Evolutionary conservation across 306 rosid genomes (phyloP), one percentile per base, ranked within the genome.

Genomic region (Parietaria judaica): DNA sequence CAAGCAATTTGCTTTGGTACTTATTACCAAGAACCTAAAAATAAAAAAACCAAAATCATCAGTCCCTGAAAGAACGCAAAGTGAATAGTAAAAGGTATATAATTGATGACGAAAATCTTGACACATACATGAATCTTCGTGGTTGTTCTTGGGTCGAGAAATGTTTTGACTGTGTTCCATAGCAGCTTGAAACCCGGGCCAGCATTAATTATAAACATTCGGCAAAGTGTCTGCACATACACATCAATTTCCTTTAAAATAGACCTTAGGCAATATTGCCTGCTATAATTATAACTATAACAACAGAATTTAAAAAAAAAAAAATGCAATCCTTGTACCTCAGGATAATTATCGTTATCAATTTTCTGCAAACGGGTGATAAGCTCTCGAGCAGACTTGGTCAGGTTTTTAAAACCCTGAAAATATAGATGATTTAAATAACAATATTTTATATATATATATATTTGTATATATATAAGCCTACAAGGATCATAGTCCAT

Each of bases 291-390:
- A 41, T 5, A 41, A 41, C 45, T 41, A 8, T 41, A 41, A 41
- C 45, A 41, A 23, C 34, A 3, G 14, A 4, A n/a, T n/a, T n/a
- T n/a, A n/a, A n/a, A n/a, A n/a, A 39, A 65, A 13, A 60, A 16
- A 47, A 48, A 41, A 69, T n/a, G 37, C 36, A 74, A 58, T 54
- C 56, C 8, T 35, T 71, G 11, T 78, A 87, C 97, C 88, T 90
- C 97, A 1, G 97, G 97, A 66, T 90, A 90, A 82, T 90, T 81
- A 70, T 90, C 97, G 63, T 85, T 86, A 45, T 85, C 97, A 74
- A 85, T 80, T 82, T 90, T 90, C 80, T 83, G 91, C 79, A 90
- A 75, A 72, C 80, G 82, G 48, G 41, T 75, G 63, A 87, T 81
- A 66, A 90, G 95, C 46, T 87, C 95, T 51, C 96, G 81, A 8